Evolutionary conservation across 257 asterid genomes (phyloP).

Genomic region (Salvia hispanica): DNA sequence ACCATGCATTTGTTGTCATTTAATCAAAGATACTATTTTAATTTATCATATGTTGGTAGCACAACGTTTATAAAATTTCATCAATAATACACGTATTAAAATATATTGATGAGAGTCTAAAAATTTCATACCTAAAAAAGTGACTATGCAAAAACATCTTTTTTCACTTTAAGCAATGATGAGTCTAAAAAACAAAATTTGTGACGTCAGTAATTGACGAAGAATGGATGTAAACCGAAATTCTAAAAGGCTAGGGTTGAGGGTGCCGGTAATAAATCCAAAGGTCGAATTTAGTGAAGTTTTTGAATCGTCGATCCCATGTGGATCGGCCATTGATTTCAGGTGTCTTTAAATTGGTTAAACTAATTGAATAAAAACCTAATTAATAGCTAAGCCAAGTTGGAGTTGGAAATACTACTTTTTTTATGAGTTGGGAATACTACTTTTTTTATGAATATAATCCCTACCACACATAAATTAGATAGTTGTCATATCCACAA

Average conservation of each 20-base stretch:
- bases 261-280: too few species aligned
- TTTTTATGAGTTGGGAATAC: background rate
- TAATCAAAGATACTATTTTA: background rate
- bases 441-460: background rate
- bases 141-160: too few species aligned
- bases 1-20: conserved; percentile 22
- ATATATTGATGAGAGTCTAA: background rate
- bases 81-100: background rate
- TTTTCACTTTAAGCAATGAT: too few species aligned
- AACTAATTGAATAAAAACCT: background rate
- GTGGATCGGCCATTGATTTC: too few species aligned
- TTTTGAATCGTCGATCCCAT: too few species aligned
- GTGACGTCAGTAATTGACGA: too few species aligned
- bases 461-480: conserved; percentile 6
- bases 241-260: too few species aligned
- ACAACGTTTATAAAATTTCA: background rate
- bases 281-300: too few species aligned
- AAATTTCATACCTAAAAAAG: background rate
- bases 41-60: background rate
- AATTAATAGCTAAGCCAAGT: conserved; percentile 11
- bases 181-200: too few species aligned
- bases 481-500: background rate
- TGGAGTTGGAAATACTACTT: background rate
- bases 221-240: too few species aligned
- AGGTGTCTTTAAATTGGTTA: too few species aligned